Base-by-base conservation (phyloP, 768 basidiomycete species). In the Collybia nuda region DNA sequence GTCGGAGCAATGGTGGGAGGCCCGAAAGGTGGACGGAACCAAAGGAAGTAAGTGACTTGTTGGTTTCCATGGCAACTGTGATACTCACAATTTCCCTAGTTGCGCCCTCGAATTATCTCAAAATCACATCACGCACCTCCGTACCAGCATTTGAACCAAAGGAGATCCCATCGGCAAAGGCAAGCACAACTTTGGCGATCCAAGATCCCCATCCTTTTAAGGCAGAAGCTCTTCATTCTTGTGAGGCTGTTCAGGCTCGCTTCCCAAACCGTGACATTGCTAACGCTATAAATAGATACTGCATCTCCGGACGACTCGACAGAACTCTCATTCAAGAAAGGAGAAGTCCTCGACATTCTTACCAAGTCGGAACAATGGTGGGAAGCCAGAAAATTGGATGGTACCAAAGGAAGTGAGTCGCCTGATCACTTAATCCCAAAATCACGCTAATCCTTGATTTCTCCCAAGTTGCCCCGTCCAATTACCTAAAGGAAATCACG, bases 361-460 rank as follows among this genome's bases (percentile, higher is more conserved):
- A 90, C 95, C 67, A 81, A 83, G 40, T 53, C 61, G 5, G 87
- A 86, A 29, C 88, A 90, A 62, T 90, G 90, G 90, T 93, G 89
- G 88, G 84, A 86, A 58, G 87, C 86, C 18, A 78, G 72, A 55
- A 88, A 82, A 60, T 28, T 66, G 6, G 84, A 89, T 57, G 88
- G 86, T 43, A 61, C 62, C 4, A 59, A 73, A 51, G 86, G 86
- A 58, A 87, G 86, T 88, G 61, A 64, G 86, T 84, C 2, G 12
- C 21, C 3, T 0, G 8, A 15, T 17, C 24, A 26, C 45, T 50
- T 55, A 11, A 14, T 35, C 2, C 37, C 47, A 38, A 15, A 40
- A 39, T 37, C 11, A 18, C 32, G 36, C 32, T 26, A 32, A 11
- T 32, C 12, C 3, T 32, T 11, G 32, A 32, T 32, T 32, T 11